Evolutionary conservation across 2,329 filamentous ascomycete species (phyloP).

Genomic region (Hirsutella thompsonii): DNA sequence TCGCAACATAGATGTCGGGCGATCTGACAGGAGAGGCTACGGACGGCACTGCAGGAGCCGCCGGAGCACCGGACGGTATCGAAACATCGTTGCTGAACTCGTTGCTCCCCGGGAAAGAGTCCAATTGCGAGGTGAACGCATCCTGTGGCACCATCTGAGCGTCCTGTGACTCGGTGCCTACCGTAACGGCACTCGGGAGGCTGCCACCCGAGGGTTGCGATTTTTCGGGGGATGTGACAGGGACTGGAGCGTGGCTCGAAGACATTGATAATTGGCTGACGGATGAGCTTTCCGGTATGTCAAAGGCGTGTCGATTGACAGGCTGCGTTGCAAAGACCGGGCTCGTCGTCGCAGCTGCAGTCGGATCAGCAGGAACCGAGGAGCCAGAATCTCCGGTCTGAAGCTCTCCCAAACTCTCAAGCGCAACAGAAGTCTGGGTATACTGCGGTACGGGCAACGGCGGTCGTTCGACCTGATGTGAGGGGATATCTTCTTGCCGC

Average conservation of each 20-base stretch:
- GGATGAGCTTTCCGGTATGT: conserved; percentile 2
- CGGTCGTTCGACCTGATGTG: conserved; percentile 11
- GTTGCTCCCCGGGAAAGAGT: conserved; percentile 7
- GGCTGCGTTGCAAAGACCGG: conserved; percentile 8
- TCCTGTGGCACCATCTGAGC: conserved; percentile 11
- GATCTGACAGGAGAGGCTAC: background rate
- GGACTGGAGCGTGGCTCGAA: background rate
- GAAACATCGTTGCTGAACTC: conserved; percentile 1
- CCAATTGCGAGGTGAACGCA: conserved; percentile 6
- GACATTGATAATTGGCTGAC: conserved; percentile 1
- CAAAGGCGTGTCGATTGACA: background rate
- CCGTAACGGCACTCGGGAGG: background rate
- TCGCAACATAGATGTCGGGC: background rate
- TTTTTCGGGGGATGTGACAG: conserved; percentile 2
- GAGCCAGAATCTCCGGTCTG: background rate
- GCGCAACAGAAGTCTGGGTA: no score
- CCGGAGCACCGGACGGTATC: background rate
- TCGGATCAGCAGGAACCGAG: background rate
- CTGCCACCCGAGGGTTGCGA: background rate
- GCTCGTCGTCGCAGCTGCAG: background rate
- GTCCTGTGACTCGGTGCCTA: conserved; percentile 11
- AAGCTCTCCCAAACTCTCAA: background rate
- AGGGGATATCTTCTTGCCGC: conserved; percentile 7
- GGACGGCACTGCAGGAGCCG: background rate
- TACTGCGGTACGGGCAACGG: no score